phyloP scores from a whole-genome alignment of 148 eudicot genomes.

The Tetragonia tetragonoides region DNA sequence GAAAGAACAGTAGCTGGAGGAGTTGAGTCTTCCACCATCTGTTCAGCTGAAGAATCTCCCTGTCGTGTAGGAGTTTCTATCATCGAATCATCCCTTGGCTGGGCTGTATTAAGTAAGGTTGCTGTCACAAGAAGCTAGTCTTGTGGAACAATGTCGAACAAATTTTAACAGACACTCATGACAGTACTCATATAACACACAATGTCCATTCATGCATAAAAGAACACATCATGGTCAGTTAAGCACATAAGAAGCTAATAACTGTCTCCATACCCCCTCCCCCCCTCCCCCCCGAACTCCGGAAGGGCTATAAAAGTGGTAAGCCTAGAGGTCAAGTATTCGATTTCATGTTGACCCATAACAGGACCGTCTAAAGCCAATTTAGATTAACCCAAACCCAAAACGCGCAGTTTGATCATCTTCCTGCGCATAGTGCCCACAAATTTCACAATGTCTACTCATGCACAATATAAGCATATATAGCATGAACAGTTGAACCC shows the following conservation, averaged over 20 bases:
- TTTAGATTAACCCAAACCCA: too few relatives aligned
- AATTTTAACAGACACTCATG: conserved; percentile 18
- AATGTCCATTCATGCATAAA: neutral
- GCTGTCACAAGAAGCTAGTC: conserved; percentile 51
- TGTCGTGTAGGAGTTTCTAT: conserved; percentile 44
- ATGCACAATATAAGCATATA: too few relatives aligned
- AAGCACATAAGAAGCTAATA: neutral
- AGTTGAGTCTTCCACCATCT: conserved; percentile 47
- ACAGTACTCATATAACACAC: neutral
- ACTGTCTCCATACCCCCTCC: neutral
- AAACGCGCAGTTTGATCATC: too few relatives aligned
- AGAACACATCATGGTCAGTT: too few relatives aligned
- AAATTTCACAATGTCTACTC: too few relatives aligned
- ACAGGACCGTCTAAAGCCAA: too few relatives aligned
- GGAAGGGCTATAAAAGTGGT: neutral
- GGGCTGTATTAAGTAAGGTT: conserved; percentile 37
- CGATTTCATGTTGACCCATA: too few relatives aligned
- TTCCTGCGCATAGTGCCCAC: too few relatives aligned
- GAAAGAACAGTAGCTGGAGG: conserved; percentile 55
- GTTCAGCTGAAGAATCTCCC: conserved; percentile 43
- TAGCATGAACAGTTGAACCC: too few relatives aligned
- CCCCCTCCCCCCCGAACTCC: neutral
- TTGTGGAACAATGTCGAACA: conserved; percentile 36
- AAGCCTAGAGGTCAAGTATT: too few relatives aligned
- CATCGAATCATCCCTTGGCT: conserved; percentile 34